Conservation (phyloP, 2,329 filamentous ascomycete species). For the Pseudogymnoascus sp. region DNA sequence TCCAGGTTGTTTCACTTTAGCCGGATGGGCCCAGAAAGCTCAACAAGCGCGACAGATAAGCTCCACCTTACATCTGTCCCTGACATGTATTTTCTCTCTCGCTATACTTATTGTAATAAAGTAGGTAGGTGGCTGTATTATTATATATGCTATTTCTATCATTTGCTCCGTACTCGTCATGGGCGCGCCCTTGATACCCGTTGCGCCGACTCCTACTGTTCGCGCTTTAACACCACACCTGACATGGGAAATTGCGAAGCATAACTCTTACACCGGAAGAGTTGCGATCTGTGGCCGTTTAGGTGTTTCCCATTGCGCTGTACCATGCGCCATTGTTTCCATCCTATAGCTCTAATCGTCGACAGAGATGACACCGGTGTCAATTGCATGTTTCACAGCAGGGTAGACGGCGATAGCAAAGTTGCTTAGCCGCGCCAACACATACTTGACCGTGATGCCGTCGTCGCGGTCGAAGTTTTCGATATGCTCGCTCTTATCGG, state of each 20-base stretch:
- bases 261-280: background rate
- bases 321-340: background rate
- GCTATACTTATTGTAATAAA: background rate
- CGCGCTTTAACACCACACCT: background rate
- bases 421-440: constrained; percentile 18
- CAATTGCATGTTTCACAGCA: constrained; percentile 16
- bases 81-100: background rate
- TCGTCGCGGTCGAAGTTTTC: background rate
- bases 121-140: background rate
- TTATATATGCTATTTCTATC: too few species aligned
- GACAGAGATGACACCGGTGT: background rate
- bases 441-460: constrained; percentile 17
- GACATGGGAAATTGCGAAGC: background rate
- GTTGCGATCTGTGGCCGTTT: background rate
- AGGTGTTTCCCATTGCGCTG: background rate
- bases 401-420: constrained; percentile 19
- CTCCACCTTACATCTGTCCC: background rate
- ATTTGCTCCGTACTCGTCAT: too few species aligned
- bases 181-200: too few species aligned
- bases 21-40: background rate
- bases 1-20: background rate
- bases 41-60: background rate
- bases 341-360: background rate
- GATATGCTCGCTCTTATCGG: background rate
- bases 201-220: too few species aligned